These are phyloP conservation scores for Golubevia sp. DNA, from an alignment of 1,284 basidiomycete genomes.

Conservation along the genomic window DNA sequence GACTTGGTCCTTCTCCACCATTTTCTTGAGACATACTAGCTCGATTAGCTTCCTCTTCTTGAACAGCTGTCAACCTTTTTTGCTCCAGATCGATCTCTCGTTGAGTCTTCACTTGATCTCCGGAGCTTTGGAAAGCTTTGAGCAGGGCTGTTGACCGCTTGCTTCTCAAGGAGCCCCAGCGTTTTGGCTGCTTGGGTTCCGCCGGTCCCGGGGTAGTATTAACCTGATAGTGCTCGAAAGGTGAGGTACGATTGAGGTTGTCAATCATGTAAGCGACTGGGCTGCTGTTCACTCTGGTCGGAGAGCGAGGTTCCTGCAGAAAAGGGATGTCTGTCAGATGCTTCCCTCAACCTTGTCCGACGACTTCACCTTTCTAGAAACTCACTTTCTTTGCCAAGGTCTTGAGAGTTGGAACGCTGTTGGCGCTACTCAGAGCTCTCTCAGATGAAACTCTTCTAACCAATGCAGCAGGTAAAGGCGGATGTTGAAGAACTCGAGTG, in stretches of 20 bases:
- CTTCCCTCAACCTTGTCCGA: slow-evolving; percentile 45
- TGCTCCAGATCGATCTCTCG: background rate
- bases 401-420: background rate
- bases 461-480: background rate
- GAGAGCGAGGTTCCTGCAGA: slow-evolving; percentile 27
- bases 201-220: background rate
- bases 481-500: background rate
- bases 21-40: background rate
- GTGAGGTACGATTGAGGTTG: background rate
- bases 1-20: background rate
- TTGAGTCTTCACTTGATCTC: background rate
- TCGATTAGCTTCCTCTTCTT: background rate
- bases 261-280: background rate
- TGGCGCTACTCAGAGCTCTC: background rate
- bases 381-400: background rate
- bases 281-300: background rate
- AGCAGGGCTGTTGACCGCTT: too few species aligned
- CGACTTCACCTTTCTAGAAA: too few species aligned
- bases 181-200: background rate
- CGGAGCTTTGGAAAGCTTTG: too few species aligned
- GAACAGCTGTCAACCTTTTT: background rate
- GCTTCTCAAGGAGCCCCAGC: too few species aligned
- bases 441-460: background rate
- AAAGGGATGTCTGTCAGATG: slow-evolving; percentile 46
- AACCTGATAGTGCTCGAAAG: background rate